Conservation (phyloP, 352 stramenopile genomes). For the Pythium volutum region DNA sequence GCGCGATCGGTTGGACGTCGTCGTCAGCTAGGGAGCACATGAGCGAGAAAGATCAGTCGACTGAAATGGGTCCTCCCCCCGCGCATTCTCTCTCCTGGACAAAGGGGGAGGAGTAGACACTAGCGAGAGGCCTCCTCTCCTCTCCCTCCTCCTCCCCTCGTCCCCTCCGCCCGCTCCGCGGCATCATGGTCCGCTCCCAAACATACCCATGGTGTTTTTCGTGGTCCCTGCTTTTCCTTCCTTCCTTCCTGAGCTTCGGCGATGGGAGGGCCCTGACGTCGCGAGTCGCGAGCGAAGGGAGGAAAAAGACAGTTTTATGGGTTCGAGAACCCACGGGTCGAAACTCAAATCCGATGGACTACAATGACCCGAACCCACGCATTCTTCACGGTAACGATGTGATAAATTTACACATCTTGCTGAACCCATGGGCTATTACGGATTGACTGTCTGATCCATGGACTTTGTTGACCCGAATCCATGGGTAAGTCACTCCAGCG, state of each 20-base stretch:
- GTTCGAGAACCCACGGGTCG: slow-evolving; percentile 1
- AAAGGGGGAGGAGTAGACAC: not conserved
- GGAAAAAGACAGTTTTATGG: slow-evolving; percentile 31
- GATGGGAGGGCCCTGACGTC: slow-evolving; percentile 13
- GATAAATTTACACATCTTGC: too few relatives aligned
- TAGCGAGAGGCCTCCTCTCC: not conserved
- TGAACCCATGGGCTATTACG: too few relatives aligned
- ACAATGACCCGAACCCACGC: too few relatives aligned
- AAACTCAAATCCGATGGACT: not conserved
- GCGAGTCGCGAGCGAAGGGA: slow-evolving; percentile 6
- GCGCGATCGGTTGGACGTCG: slow-evolving; percentile 84
- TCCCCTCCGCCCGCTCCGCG: not conserved
- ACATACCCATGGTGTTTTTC: slow-evolving; percentile 18
- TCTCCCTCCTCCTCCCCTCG: not conserved
- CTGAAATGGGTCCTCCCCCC: not conserved
- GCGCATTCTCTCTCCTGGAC: not conserved
- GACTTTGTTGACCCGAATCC: too few relatives aligned
- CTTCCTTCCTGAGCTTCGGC: slow-evolving; percentile 13
- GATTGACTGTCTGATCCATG: too few relatives aligned
- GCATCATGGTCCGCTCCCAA: not conserved
- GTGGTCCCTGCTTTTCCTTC: slow-evolving; percentile 4
- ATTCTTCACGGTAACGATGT: too few relatives aligned
- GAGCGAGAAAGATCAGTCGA: not conserved
- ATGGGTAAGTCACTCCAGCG: slow-evolving; percentile 4
- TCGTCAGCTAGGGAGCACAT: slow-evolving; percentile 37